Conservation (phyloP, 768 basidiomycete genomes). For the Daedaleopsis sinensis region DNA sequence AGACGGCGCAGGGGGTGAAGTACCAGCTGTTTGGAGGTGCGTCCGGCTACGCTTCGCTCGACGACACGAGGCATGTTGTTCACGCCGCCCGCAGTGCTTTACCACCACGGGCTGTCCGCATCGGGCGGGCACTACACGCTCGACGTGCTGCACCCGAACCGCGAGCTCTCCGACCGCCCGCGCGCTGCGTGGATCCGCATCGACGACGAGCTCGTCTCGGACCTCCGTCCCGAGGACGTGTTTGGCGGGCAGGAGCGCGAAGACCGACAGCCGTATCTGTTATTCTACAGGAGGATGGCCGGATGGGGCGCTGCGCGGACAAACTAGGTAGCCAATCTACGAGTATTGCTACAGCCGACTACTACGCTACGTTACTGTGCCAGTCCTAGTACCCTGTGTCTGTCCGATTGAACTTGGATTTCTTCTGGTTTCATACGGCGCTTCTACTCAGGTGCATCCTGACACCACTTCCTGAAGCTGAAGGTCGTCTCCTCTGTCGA, state of each 20-base stretch:
- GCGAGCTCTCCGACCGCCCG: constrained; percentile 46
- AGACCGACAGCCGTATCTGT: constrained; percentile 82
- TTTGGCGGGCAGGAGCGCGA: constrained; percentile 53
- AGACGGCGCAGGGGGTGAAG: constrained; percentile 48
- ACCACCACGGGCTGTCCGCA: constrained; percentile 91
- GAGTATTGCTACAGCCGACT: constrained; percentile 16
- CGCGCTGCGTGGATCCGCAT: constrained; percentile 88
- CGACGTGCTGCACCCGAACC: constrained; percentile 78
- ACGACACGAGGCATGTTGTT: background rate
- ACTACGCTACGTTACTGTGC: constrained; percentile 20
- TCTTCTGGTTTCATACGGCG: background rate
- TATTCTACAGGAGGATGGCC: constrained; percentile 77
- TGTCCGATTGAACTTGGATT: constrained; percentile 15
- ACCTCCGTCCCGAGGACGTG: constrained; percentile 74
- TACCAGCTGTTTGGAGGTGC: constrained; percentile 87
- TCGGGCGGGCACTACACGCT: constrained; percentile 96
- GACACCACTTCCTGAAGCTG: too few relatives aligned
- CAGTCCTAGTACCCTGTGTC: constrained; percentile 15
- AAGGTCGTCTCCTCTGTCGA: too few relatives aligned
- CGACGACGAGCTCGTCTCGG: constrained; percentile 87
- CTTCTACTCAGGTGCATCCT: too few relatives aligned
- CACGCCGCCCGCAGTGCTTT: constrained; percentile 57
- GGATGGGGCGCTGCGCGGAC: constrained; percentile 23
- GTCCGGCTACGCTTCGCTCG: constrained; percentile 19
- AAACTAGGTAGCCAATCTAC: constrained; percentile 6